Base-by-base conservation (phyloP, 2,329 filamentous ascomycete genomes). In the Penicillium sp. region DNA sequence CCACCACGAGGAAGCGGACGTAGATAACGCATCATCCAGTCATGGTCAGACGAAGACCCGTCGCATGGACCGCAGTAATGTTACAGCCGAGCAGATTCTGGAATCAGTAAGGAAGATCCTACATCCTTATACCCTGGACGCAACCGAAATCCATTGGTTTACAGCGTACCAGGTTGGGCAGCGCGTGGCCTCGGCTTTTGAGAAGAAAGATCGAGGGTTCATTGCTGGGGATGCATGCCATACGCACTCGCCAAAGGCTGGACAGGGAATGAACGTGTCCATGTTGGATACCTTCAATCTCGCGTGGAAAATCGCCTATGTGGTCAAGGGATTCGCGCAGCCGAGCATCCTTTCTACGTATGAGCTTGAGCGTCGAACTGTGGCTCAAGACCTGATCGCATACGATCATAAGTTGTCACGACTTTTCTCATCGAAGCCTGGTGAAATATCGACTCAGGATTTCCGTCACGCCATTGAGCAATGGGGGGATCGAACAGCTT, bases 1-100 rank as follows among this genome's bases (percentile, higher is more conserved):
- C n/a, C n/a, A n/a, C n/a, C n/a, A n/a, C n/a, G n/a, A n/a, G n/a
- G n/a, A n/a, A n/a, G n/a, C n/a, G n/a, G n/a, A n/a, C n/a, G n/a
- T n/a, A n/a, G n/a, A n/a, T n/a, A n/a, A n/a, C n/a, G n/a, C n/a
- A n/a, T n/a, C n/a, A n/a, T n/a, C n/a, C n/a, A n/a, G n/a, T n/a
- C n/a, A n/a, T n/a, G 67, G 65, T 23, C 54, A 61, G 4, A 65
- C 61, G 0, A 61, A 66, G 2, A 64, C 63, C 1, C 66, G 67
- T 19, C 53, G 59, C 9, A 58, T 68, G 1, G 69, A 73, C 13
- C 71, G 67, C 4, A 59, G 67, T 14, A 66, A 71, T 16, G 69
- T 72, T 4, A 80, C 83, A 5, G 81, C 88, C 59, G 82, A 87
- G 30, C 89, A 88, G 61, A 86, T 91, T 47, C 90, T 90, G 80